phyloP scores from a whole-genome alignment of 306 rosid species.

The Rubus parviflorus region DNA sequence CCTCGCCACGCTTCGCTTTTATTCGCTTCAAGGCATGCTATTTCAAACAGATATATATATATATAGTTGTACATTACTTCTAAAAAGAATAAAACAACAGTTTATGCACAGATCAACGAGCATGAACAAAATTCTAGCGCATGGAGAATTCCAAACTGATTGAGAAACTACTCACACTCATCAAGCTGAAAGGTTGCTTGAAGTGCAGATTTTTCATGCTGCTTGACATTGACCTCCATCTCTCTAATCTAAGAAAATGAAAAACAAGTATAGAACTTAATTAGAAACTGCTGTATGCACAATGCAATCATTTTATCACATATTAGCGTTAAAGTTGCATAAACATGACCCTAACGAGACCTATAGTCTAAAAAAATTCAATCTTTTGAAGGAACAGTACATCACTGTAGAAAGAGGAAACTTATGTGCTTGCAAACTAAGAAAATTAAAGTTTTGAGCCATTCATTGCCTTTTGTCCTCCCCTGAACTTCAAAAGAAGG shows the following conservation, averaged over 20 bases:
- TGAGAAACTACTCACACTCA: constrained; percentile 49
- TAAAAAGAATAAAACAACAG: neutral
- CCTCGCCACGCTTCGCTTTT: too few species aligned
- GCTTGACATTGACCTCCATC: constrained; percentile 67
- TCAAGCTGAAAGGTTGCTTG: constrained; percentile 60
- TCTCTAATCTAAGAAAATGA: constrained; percentile 64
- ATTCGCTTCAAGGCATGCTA: too few species aligned
- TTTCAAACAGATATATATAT: too few species aligned
- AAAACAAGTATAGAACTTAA: constrained; percentile 25
- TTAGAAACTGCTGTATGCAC: neutral
- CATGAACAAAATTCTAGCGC: neutral
- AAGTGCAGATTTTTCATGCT: constrained; percentile 66
- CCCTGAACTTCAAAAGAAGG: neutral
- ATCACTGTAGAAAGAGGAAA: neutral
- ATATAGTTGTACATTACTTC: neutral
- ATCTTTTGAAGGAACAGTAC: neutral
- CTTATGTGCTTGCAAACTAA: neutral
- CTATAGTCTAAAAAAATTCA: neutral
- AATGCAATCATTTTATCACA: neutral
- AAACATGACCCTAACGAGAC: neutral
- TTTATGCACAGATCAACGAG: neutral
- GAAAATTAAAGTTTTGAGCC: neutral
- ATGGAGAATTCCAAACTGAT: constrained; percentile 7
- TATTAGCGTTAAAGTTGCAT: neutral
- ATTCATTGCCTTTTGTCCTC: neutral